A percentile compares a stretch with the other conserved stretches of the same genome.
Evolutionary conservation across 2,329 filamentous ascomycete genomes (phyloP).

Genomic region (Colletotrichum agaves): DNA sequence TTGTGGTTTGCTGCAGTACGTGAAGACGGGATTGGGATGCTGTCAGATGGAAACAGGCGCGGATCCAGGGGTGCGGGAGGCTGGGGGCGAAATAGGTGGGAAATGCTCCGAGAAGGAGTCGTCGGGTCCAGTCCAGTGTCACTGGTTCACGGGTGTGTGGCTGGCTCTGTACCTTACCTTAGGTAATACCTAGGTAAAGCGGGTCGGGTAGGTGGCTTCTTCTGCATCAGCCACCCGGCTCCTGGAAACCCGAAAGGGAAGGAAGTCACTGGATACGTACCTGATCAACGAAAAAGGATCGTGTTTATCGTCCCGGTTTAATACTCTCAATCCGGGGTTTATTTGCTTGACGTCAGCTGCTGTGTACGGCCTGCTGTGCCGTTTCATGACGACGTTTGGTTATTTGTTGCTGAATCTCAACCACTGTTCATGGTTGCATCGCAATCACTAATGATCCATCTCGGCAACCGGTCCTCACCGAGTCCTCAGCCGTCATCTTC

Average conservation of each 20-base stretch:
- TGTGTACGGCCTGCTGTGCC: background rate
- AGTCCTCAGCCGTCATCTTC: background rate
- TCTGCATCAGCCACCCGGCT: slow-evolving; percentile 11
- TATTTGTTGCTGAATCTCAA: too few species aligned
- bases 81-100: slow-evolving; percentile 1
- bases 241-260: background rate
- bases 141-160: too few species aligned
- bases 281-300: too few species aligned
- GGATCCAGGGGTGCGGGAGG: background rate
- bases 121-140: background rate
- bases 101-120: slow-evolving; percentile 2
- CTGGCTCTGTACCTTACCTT: background rate
- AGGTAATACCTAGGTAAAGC: too few species aligned
- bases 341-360: background rate
- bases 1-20: slow-evolving; percentile 35
- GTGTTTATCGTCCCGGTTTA: background rate
- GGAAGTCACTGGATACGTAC: background rate
- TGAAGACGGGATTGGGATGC: background rate
- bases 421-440: too few species aligned
- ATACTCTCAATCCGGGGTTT: background rate
- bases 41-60: background rate
- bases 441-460: too few species aligned
- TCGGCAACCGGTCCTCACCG: background rate
- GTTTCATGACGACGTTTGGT: background rate
- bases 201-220: background rate